phyloP scores from a whole-genome alignment of 1,284 basidiomycete species.

The Thelephora terrestris region DNA sequence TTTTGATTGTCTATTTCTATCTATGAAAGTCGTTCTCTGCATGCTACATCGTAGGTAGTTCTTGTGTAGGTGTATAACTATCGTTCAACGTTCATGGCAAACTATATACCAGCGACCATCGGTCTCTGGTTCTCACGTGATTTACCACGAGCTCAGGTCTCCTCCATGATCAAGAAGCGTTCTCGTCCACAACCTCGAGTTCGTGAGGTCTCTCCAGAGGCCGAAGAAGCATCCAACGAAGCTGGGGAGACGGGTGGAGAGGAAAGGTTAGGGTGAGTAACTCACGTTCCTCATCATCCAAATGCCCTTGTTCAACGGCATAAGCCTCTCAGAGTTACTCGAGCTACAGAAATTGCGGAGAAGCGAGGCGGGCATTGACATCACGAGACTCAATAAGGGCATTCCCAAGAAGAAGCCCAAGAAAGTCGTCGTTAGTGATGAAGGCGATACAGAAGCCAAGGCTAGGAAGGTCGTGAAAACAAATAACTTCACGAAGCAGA shows the following conservation, averaged over 20 bases:
- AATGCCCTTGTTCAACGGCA: neutral
- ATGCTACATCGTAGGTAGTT: too few species aligned
- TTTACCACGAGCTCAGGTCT: too few species aligned
- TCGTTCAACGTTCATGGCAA: too few species aligned
- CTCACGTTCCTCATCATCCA: neutral
- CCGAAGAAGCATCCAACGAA: slow-evolving; percentile 22
- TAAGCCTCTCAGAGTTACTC: slow-evolving; percentile 73
- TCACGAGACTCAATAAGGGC: slow-evolving; percentile 75
- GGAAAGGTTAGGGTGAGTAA: slow-evolving; percentile 40
- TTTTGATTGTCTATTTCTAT: too few species aligned
- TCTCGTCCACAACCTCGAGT: slow-evolving; percentile 43
- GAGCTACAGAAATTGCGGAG: slow-evolving; percentile 75
- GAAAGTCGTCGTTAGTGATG: slow-evolving; percentile 38
- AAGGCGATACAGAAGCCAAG: slow-evolving; percentile 56
- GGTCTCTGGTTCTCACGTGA: too few species aligned
- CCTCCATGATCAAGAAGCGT: slow-evolving; percentile 51
- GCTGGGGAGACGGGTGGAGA: slow-evolving; percentile 29
- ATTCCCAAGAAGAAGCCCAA: slow-evolving; percentile 67
- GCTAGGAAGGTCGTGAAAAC: slow-evolving; percentile 68
- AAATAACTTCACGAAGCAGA: slow-evolving; percentile 96
- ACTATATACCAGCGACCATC: too few species aligned
- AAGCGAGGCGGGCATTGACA: slow-evolving; percentile 77
- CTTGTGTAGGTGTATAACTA: too few species aligned
- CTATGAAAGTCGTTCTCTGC: too few species aligned
- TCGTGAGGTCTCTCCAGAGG: slow-evolving; percentile 35